Percentiles rank a stretch among this genome's conserved stretches.
These are phyloP conservation scores for Diversispora eburnea DNA, from an alignment of 192 early-diverging fungal genomes.

Conservation along the genomic window DNA sequence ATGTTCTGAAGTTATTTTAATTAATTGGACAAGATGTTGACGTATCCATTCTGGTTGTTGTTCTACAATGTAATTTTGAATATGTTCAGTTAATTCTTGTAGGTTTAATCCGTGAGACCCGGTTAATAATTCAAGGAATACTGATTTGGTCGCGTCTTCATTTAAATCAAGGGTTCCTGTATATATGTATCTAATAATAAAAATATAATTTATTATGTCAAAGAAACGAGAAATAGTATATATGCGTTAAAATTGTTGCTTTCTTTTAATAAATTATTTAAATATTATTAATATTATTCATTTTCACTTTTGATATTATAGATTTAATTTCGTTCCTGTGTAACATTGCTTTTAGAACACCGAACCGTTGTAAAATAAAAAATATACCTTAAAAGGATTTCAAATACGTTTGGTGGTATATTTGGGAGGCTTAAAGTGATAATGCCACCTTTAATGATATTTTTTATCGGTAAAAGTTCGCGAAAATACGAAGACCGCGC, in stretches of 20 bases:
- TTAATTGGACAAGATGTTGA: neutral
- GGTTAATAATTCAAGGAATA: neutral
- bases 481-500: neutral
- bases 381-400: neutral
- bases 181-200: conserved; percentile 17
- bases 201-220: neutral
- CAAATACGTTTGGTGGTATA: neutral
- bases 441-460: neutral
- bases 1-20: neutral
- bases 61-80: neutral
- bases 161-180: neutral
- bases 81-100: conserved; percentile 2
- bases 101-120: conserved; percentile 11
- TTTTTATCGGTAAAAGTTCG: neutral
- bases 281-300: too few species aligned
- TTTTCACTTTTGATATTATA: too few species aligned
- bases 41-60: conserved; percentile 18
- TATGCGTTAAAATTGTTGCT: too few species aligned
- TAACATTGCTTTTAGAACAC: too few species aligned
- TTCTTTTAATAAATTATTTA: too few species aligned
- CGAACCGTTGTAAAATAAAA: neutral
- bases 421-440: neutral
- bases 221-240: neutral
- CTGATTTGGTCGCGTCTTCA: neutral
- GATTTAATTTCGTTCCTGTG: too few species aligned